Conservation (phyloP, 495 filamentous ascomycete genomes). For the Penicillium pancosmium region DNA sequence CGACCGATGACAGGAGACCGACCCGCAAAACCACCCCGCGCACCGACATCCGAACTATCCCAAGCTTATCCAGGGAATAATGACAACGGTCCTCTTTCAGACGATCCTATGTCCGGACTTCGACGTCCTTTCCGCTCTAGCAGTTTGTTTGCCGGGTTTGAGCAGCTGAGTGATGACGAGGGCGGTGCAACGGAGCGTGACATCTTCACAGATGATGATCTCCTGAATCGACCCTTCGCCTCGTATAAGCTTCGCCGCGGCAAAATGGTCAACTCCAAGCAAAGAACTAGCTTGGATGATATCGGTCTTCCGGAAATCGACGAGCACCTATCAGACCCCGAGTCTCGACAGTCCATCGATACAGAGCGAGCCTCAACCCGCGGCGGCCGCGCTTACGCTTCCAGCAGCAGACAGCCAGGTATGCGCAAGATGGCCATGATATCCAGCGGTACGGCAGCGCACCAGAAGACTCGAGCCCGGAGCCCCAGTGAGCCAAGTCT, state of each 20-base stretch:
- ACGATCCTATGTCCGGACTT: conserved; percentile 56
- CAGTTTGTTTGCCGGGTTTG: conserved; percentile 85
- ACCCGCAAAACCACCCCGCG: conserved; percentile 22
- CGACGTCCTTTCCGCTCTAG: conserved; percentile 74
- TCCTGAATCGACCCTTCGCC: conserved; percentile 48
- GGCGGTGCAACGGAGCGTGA: conserved; percentile 38
- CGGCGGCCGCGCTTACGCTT: conserved; percentile 5
- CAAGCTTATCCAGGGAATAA: conserved; percentile 82
- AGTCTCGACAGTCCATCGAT: conserved; percentile 29
- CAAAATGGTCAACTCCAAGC: conserved; percentile 42
- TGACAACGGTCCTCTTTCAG: conserved; percentile 74
- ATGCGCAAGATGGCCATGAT: conserved; percentile 72
- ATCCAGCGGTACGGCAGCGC: conserved; percentile 72
- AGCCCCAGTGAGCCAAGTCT: conserved; percentile 75
- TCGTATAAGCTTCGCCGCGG: conserved; percentile 47
- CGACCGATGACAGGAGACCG: conserved; percentile 13
- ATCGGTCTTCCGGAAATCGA: conserved; percentile 42
- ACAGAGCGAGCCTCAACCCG: conserved; percentile 1
- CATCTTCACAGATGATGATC: conserved; percentile 52
- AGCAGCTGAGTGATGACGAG: conserved; percentile 59
- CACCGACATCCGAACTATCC: conserved; percentile 44
- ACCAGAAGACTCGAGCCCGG: conserved; percentile 63
- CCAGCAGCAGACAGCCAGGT: conserved; percentile 49
- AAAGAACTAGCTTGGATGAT: conserved; percentile 40
- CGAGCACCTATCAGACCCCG: conserved; percentile 41